A percentile compares a stretch with the other conserved stretches of the same genome.
Conservation (phyloP, 768 basidiomycete species). For the Tylopilus vinaceipallidus region DNA sequence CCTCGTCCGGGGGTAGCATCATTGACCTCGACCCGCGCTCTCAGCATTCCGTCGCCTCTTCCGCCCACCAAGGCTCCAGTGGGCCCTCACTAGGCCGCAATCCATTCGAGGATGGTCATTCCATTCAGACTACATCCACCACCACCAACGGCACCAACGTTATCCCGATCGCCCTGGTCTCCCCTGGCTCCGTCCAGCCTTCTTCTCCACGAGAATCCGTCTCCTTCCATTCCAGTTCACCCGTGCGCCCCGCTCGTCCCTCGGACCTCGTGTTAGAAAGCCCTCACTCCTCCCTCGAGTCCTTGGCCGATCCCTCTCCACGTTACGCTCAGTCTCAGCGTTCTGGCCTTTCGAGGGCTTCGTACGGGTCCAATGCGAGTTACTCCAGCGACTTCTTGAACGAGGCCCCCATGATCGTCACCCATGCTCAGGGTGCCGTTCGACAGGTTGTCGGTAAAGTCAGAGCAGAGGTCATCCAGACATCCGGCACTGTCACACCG, state of each 20-base stretch:
- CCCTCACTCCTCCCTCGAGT: slow-evolving; percentile 58
- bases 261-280: slow-evolving; percentile 62
- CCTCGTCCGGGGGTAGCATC: slow-evolving; percentile 46
- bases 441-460: slow-evolving; percentile 74
- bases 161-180: slow-evolving; percentile 80
- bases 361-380: slow-evolving; percentile 73
- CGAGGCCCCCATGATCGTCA: slow-evolving; percentile 81
- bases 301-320: slow-evolving; percentile 37
- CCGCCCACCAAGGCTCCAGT: slow-evolving; percentile 17
- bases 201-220: slow-evolving; percentile 34
- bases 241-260: slow-evolving; percentile 55
- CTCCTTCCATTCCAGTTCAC: slow-evolving; percentile 33
- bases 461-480: slow-evolving; percentile 75
- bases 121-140: slow-evolving; percentile 75
- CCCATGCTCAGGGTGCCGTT: slow-evolving; percentile 58
- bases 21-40: slow-evolving; percentile 61
- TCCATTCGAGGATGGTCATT: slow-evolving; percentile 75
- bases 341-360: slow-evolving; percentile 59
- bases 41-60: slow-evolving; percentile 28
- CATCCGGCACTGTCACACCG: slow-evolving; percentile 41
- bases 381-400: slow-evolving; percentile 77
- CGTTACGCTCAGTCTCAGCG: slow-evolving; percentile 46
- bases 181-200: slow-evolving; percentile 47
- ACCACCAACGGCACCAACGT: slow-evolving; percentile 80
- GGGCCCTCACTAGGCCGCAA: slow-evolving; percentile 42